Conservation (phyloP, 2,329 filamentous ascomycete species). For the Diaporthe caulivora region DNA sequence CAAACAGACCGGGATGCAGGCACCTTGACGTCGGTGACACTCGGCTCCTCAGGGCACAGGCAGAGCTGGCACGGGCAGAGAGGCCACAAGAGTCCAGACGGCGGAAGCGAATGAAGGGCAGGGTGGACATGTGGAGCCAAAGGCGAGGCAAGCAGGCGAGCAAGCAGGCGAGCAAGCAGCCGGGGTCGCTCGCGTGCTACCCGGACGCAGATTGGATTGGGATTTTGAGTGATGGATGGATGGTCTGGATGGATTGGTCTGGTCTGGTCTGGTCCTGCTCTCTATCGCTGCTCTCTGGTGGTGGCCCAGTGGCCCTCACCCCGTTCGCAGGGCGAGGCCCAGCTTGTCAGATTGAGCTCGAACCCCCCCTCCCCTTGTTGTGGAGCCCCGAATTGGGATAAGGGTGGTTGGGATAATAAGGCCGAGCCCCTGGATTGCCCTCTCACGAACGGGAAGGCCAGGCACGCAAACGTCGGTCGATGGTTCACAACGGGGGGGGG, state of each 20-base stretch:
- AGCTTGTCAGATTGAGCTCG: constrained; percentile 32
- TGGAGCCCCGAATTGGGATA: constrained; percentile 37
- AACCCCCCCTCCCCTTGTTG: constrained; percentile 16
- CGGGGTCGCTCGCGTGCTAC: background rate
- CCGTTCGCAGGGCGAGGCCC: constrained; percentile 18
- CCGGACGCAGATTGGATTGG: background rate
- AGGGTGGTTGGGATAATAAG: constrained; percentile 37
- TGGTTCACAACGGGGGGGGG: background rate
- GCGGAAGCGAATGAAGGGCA: constrained; percentile 16
- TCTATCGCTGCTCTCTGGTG: background rate
- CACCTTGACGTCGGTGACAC: constrained; percentile 34
- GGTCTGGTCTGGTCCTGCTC: background rate
- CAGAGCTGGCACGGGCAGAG: too few relatives aligned
- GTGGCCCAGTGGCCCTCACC: background rate
- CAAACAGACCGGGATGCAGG: constrained; percentile 27
- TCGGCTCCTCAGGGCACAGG: constrained; percentile 34
- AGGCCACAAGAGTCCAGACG: constrained; percentile 26
- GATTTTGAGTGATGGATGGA: background rate
- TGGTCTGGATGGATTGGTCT: background rate
- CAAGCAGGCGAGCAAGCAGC: constrained; percentile 4
- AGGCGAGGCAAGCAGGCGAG: background rate
- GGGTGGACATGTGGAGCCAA: constrained; percentile 19
- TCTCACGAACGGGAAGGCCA: constrained; percentile 10
- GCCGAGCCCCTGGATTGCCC: constrained; percentile 34
- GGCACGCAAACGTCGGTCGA: background rate